Evolutionary conservation across 192 early-diverging fungal species (phyloP).

Genomic region (Allomyces macrogynus): DNA sequence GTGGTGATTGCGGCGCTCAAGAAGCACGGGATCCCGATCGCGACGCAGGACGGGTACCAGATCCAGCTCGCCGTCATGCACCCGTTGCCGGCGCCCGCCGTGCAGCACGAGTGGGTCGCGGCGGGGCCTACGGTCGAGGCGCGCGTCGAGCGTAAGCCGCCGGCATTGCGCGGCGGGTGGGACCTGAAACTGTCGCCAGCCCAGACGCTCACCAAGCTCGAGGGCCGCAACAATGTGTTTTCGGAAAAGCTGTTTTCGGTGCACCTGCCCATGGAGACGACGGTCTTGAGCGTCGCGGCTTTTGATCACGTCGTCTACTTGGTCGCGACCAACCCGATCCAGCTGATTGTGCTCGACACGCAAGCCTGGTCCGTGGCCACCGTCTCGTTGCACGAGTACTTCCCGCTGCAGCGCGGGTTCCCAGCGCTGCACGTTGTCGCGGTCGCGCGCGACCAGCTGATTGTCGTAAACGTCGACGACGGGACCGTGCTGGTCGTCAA

Average conservation of each 20-base stretch:
- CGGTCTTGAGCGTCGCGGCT: too few species aligned
- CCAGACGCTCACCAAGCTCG: not conserved
- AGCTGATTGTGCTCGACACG: too few species aligned
- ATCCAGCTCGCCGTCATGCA: not conserved
- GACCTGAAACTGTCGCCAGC: not conserved
- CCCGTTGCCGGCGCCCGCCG: not conserved
- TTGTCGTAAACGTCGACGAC: constrained; percentile 37
- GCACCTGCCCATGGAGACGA: not conserved
- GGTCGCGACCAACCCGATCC: too few species aligned
- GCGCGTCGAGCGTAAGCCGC: not conserved
- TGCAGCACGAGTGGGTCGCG: not conserved
- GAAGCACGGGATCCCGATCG: not conserved
- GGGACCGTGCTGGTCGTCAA: constrained; percentile 26
- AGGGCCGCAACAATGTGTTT: not conserved
- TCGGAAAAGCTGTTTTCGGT: not conserved
- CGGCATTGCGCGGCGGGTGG: not conserved
- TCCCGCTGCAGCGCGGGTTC: constrained; percentile 27
- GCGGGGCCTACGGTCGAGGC: not conserved
- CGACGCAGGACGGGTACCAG: not conserved
- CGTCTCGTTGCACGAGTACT: constrained; percentile 50
- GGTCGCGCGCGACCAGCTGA: constrained; percentile 15
- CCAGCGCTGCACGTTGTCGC: constrained; percentile 6
- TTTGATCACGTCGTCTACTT: too few species aligned
- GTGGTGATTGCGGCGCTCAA: not conserved
- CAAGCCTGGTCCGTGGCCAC: constrained; percentile 5